These are phyloP conservation scores for Gryganskiella cystojenkinii DNA, from an alignment of 192 early-diverging fungal species.

Conservation along the genomic window DNA sequence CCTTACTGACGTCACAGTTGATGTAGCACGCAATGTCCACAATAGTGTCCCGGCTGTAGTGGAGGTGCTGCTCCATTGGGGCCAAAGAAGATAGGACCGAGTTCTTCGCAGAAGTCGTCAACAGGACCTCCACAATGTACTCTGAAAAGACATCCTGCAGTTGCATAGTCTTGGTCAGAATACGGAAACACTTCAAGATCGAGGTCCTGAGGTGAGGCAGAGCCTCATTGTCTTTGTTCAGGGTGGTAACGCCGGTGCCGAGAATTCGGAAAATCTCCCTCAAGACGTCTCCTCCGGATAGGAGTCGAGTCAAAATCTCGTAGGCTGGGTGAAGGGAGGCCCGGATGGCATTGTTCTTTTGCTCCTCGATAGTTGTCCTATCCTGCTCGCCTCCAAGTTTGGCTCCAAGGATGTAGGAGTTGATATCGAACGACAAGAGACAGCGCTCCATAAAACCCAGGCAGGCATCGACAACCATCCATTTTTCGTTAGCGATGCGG, in stretches of 20 bases:
- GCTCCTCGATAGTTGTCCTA: slow-evolving; percentile 25
- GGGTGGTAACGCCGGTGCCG: slow-evolving; percentile 64
- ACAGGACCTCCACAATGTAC: slow-evolving; percentile 58
- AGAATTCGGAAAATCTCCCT: slow-evolving; percentile 77
- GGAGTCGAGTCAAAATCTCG: slow-evolving; percentile 78
- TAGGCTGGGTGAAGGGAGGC: slow-evolving; percentile 84
- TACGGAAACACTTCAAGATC: slow-evolving; percentile 63
- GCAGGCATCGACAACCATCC: slow-evolving; percentile 78
- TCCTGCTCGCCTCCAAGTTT: slow-evolving; percentile 26
- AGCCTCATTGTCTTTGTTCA: slow-evolving; percentile 61
- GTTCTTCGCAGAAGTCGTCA: slow-evolving; percentile 56
- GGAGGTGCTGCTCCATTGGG: slow-evolving; percentile 83
- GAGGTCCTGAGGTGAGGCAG: slow-evolving; percentile 53
- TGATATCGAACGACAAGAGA: slow-evolving; percentile 79
- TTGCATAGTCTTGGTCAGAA: slow-evolving; percentile 73
- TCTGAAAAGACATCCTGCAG: slow-evolving; percentile 80
- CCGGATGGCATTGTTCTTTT: slow-evolving; percentile 54
- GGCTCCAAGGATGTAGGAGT: slow-evolving; percentile 26
- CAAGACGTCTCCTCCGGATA: slow-evolving; percentile 80
- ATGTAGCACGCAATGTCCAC: slow-evolving; percentile 80
- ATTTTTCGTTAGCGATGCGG: slow-evolving; percentile 73
- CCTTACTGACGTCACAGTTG: slow-evolving; percentile 71
- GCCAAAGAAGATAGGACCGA: slow-evolving; percentile 63
- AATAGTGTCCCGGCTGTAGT: slow-evolving; percentile 73
- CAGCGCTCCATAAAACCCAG: slow-evolving; percentile 85